Base-by-base conservation (phyloP, 1,139 yeast species). In the Dujonia santamariae region DNA sequence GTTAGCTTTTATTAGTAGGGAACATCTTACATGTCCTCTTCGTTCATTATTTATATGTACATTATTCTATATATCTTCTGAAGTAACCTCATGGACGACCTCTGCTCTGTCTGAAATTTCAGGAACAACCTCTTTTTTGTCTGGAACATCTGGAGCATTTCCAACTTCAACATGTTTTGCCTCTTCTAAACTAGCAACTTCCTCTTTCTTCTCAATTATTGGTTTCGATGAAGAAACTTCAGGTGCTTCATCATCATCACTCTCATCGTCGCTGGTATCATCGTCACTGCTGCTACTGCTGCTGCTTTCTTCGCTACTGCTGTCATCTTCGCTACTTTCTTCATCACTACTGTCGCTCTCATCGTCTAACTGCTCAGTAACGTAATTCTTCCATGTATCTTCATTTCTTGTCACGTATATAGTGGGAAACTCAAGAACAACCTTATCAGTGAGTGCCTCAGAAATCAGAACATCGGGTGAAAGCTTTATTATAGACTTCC, bases 391-490 rank as follows among this genome's bases (percentile, higher is more conserved):
- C 37, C 53, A 34, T 1, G 42, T 38, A 1, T 40, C 45, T 3
- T 41, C 43, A 18, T 39, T 34, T 12, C 47, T 42, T 1, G 72
- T 58, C 4, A 84, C 65, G 39, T 65, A 72, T 4, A 86, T 62
- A 0, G 90, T 82, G 0, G 96, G 96, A 46, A 73, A 86, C 52
- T 87, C 96, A 26, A 87, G 61, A 0, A 88, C 85, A 0, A 80
- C 67, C 38, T 70, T 67, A 34, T 78, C 78, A 37, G 63, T 58
- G 26, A 88, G 51, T 1, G 66, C 67, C 12, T 73, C 77, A 0
- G 67, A 69, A 28, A 78, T 47, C 2, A 49, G 20, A 3, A 30
- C 34, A 1, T 43, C 43, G 1, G 47, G 36, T 30, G 57, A 51
- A 25, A 70, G 38, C 11, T 39, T 38, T 22, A 67, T 52, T 11